Evolutionary conservation across 1,284 basidiomycete species (phyloP).

Genomic region (Ganoderma lingzhi): DNA sequence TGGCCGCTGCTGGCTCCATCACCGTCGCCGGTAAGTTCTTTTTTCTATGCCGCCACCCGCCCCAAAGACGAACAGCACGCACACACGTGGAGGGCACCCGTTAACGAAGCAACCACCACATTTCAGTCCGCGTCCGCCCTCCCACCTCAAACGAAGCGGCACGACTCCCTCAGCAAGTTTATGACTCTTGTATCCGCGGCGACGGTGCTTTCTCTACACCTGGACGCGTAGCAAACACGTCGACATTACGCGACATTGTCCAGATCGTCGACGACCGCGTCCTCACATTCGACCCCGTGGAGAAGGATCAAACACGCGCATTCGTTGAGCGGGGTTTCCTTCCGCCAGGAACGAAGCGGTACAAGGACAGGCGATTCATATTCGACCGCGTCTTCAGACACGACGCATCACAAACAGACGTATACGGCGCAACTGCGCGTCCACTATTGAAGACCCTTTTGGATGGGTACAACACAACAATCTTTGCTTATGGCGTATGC

Average conservation of each 20-base stretch:
- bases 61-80: slow-evolving; percentile 16
- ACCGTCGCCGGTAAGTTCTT: slow-evolving; percentile 76
- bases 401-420: slow-evolving; percentile 82
- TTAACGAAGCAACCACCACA: slow-evolving; percentile 5
- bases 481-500: slow-evolving; percentile 96
- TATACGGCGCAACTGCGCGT: slow-evolving; percentile 86
- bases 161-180: slow-evolving; percentile 76
- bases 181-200: slow-evolving; percentile 76
- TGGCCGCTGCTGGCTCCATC: slow-evolving; percentile 88
- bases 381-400: slow-evolving; percentile 92
- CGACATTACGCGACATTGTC: slow-evolving; percentile 76
- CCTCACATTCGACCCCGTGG: slow-evolving; percentile 95
- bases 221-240: slow-evolving; percentile 57
- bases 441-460: slow-evolving; percentile 85
- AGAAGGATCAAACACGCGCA: slow-evolving; percentile 77
- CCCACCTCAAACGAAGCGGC: slow-evolving; percentile 86
- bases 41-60: slow-evolving; percentile 21
- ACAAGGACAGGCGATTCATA: slow-evolving; percentile 95
- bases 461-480: slow-evolving; percentile 96
- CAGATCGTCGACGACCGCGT: slow-evolving; percentile 87
- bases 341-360: slow-evolving; percentile 86
- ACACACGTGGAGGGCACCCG: slow-evolving; percentile 6
- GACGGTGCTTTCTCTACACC: slow-evolving; percentile 85
- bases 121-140: slow-evolving; percentile 88
- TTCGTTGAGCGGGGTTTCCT: slow-evolving; percentile 84